Base-by-base conservation (phyloP, 2,329 filamentous ascomycete species). In the Ceratocystis harringtonii region DNA sequence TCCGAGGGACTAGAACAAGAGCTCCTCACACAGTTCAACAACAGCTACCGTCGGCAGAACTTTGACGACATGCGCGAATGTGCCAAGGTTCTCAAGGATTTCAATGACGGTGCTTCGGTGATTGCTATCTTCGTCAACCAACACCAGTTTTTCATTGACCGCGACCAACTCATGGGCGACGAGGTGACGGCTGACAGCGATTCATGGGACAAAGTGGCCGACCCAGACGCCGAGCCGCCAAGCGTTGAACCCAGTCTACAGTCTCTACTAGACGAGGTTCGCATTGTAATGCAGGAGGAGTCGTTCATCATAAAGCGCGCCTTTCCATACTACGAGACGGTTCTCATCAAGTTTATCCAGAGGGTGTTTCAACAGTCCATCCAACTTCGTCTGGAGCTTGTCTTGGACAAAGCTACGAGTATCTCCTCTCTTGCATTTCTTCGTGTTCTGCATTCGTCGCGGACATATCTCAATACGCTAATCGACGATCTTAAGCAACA, bases 41-140 rank as follows among this genome's bases (percentile, higher is more conserved):
- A 95, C 72, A 96, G 92, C 78, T 97, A 97, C 74, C 83, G 92
- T 69, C 86, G 88, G 70, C 91, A 95, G 71, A 96, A 97, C 75
- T 96, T 95, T 72, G 90, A 96, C 70, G 92, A 95, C 71, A 99
- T 99, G 95, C 87, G 90, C 77, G 94, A 97, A 73, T 99, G 94
- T 73, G 90, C 95, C 65, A 89, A 89, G 71, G 94, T 96, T 52
- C 79, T 99, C 68, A 83, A 94, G 73, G 94, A 97, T 75, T 99
- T 99, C 80, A 96, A 92, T 74, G 91, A 94, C 63, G 94, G 94
- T 63, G 86, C 90, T 66, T 97, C 92, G 73, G 94, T 97, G 67
- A 95, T 96, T 75, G 92, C 90, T 15, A 81, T 92, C 10, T 99
- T 97, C 74, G 92, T 99, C 72, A 99, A 99, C 73, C 94, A 99